These are phyloP conservation scores for Orbilia blumenaviensis DNA, from an alignment of 2,329 filamentous ascomycete genomes.

Conservation along the genomic window DNA sequence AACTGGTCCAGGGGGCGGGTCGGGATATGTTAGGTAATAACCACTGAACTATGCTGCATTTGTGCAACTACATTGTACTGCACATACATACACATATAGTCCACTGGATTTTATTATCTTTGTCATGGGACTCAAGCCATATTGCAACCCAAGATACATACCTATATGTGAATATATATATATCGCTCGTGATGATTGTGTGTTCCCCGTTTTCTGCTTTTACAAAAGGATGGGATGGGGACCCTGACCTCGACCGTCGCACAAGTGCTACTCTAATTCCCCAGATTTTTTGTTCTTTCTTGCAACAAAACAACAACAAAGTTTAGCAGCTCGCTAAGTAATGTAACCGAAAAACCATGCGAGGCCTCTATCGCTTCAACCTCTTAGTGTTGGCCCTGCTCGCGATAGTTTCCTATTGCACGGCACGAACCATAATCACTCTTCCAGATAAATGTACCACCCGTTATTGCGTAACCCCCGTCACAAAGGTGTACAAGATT, in stretches of 20 bases:
- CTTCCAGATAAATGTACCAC: neutral
- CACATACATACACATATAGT: no score
- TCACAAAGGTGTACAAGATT: neutral
- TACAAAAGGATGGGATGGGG: neutral
- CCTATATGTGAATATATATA: no score
- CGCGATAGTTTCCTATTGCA: constrained; percentile 4
- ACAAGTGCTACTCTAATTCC: neutral
- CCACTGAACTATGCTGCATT: no score
- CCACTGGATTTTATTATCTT: neutral
- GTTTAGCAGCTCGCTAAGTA: neutral
- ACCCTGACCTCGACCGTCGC: neutral
- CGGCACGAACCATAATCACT: constrained; percentile 7
- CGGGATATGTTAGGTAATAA: no score
- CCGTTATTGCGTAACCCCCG: constrained; percentile 4
- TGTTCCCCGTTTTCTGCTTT: neutral
- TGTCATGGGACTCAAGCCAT: neutral
- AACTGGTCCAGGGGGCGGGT: no score
- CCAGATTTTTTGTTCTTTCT: neutral
- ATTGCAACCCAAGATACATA: neutral
- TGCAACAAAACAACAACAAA: neutral
- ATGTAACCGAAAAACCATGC: neutral
- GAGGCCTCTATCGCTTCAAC: constrained; percentile 1
- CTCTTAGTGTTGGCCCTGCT: constrained; percentile 14
- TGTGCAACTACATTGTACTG: no score
- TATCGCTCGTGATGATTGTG: neutral